Evolutionary conservation across 2,329 filamentous ascomycete species (phyloP), one percentile per base, ranked within the genome.

Genomic region (Diaporthe longicolla): DNA sequence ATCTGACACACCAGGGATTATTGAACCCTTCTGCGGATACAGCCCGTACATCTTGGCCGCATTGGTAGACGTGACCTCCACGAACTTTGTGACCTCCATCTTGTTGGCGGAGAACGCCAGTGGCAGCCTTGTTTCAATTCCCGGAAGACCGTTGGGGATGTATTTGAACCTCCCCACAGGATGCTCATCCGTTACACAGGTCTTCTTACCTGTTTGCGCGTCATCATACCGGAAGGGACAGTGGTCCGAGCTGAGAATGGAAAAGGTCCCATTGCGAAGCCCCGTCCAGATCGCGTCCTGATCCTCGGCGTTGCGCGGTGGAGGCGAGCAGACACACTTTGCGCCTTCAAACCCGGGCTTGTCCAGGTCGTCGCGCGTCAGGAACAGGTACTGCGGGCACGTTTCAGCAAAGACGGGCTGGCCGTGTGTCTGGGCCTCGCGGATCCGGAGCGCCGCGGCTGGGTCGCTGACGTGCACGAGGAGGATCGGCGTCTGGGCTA

Each of bases 111-210:
- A 82, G 35, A 89, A 80, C 0, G 84, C 83, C 4, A 90, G 80
- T 0, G 87, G 79, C 17, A 90, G 79, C 1, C 88, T 79, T 1
- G 89, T 90, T 80, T 91, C 89, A 35, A 91, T 83, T 0, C 89
- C 89, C 0, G 89, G 87, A 55, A 86, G 83, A 1, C 89, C 89
- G 75, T 91, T 91, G 4, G 89, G 89, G 43, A 91, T 89, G 70
- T 89, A 86, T 69, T 85, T 85, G 80, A 91, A 91, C 54, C 85
- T 83, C 9, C 80, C 80, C 9, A 82, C 75, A 0, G 87, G 87
- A 73, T 83, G 84, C 43, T 86, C 85, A 0, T 80, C 78, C 55
- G 78, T 85, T 75, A 89, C 82, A 72, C 83, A 84, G 0, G 83
- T 84, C 79, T 87, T 88, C 83, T 89, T 90, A 54, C 84, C 85